phyloP scores from a whole-genome alignment of 306 rosid species.

The Quercus bicolor region DNA sequence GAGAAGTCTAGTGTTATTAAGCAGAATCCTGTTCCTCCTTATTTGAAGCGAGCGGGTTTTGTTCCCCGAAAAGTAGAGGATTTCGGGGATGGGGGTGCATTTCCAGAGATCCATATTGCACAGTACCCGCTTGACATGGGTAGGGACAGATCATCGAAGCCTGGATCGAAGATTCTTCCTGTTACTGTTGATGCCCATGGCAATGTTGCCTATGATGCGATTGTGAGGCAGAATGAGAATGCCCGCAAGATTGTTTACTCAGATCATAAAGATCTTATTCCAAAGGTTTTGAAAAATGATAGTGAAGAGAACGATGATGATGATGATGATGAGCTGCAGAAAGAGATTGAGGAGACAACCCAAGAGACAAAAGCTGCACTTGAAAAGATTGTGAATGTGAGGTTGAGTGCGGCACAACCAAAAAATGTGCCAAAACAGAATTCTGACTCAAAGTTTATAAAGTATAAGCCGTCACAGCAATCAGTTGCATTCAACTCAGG shows the following conservation, averaged over 20 bases:
- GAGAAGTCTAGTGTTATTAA: constrained; percentile 44
- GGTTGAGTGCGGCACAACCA: constrained; percentile 82
- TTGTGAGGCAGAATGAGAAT: constrained; percentile 82
- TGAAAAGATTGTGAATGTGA: constrained; percentile 81
- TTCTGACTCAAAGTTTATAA: constrained; percentile 66
- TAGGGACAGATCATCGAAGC: constrained; percentile 50
- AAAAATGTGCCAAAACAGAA: constrained; percentile 75
- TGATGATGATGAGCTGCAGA: constrained; percentile 53
- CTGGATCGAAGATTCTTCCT: constrained; percentile 67
- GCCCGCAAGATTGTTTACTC: constrained; percentile 72
- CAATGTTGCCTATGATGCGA: constrained; percentile 81
- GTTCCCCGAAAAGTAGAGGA: constrained; percentile 79
- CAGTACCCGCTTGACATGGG: constrained; percentile 94
- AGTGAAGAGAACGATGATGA: constrained; percentile 24
- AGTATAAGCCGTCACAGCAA: constrained; percentile 87
- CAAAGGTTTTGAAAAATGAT: constrained; percentile 59
- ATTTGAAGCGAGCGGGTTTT: constrained; percentile 70
- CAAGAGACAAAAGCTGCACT: constrained; percentile 78
- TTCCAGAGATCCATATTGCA: constrained; percentile 87
- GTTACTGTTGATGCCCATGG: constrained; percentile 79
- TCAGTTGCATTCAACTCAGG: constrained; percentile 79
- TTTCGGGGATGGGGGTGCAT: constrained; percentile 88
- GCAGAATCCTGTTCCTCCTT: constrained; percentile 63
- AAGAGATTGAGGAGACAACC: constrained; percentile 71
- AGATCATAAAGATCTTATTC: constrained; percentile 70